These are phyloP conservation scores for Penicillium corylophilum DNA, from an alignment of 2,329 filamentous ascomycete genomes.

Conservation along the genomic window DNA sequence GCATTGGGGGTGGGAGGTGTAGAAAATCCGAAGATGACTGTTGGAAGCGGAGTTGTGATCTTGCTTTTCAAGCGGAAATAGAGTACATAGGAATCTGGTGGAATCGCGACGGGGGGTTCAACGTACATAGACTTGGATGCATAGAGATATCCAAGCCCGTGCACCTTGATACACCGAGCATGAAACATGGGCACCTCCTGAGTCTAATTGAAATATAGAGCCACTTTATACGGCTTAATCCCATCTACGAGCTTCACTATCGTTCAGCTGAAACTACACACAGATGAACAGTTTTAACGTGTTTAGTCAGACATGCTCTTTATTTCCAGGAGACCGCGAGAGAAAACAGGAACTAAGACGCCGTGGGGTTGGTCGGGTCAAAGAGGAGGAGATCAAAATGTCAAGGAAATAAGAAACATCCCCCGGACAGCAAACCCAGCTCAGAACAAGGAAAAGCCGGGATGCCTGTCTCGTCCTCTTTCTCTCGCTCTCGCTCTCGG, in stretches of 20 bases:
- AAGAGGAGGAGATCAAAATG: conserved; percentile 27
- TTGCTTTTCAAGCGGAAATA: background rate
- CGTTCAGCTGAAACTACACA: conserved; percentile 1
- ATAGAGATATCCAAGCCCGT: background rate
- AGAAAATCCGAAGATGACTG: background rate
- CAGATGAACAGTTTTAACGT: conserved; percentile 22
- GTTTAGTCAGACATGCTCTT: conserved; percentile 30
- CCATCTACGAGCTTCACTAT: background rate
- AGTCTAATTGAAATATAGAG: background rate
- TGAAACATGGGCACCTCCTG: background rate
- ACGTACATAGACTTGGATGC: too few species aligned
- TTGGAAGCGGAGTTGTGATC: background rate
- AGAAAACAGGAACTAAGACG: conserved; percentile 28
- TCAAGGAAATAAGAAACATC: conserved; percentile 20
- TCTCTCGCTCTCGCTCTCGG: conserved; percentile 26
- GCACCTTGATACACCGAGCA: background rate
- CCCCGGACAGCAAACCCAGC: conserved; percentile 7
- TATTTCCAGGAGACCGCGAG: conserved; percentile 32
- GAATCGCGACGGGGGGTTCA: too few species aligned
- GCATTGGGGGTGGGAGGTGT: background rate
- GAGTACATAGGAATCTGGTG: too few species aligned
- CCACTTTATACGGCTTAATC: background rate
- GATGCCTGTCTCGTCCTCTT: conserved; percentile 23
- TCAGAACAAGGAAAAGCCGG: conserved; percentile 6
- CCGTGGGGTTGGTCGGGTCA: conserved; percentile 26